phyloP scores from a whole-genome alignment of 768 basidiomycete genomes.

The Butyriboletus loyo region DNA sequence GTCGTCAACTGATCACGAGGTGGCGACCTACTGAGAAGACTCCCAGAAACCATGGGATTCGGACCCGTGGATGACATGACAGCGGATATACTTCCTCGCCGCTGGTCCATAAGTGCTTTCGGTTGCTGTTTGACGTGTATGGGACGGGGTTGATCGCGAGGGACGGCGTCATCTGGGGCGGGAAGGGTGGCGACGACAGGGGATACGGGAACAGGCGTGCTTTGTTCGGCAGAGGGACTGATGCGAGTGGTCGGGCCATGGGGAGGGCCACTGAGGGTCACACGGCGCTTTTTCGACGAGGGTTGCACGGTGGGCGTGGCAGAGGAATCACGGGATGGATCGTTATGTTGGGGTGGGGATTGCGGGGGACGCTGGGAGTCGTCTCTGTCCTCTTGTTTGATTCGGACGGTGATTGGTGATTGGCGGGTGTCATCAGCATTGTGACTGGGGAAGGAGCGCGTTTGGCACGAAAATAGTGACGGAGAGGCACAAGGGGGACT shows the following conservation, averaged over 20 bases:
- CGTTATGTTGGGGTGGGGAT: constrained; percentile 28
- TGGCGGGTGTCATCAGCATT: constrained; percentile 33
- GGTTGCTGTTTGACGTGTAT: constrained; percentile 69
- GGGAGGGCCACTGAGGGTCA: constrained; percentile 60
- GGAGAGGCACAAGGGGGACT: constrained; percentile 23
- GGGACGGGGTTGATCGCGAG: constrained; percentile 40
- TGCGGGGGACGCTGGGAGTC: constrained; percentile 37
- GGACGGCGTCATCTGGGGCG: constrained; percentile 54
- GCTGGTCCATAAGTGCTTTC: constrained; percentile 67
- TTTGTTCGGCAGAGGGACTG: constrained; percentile 44
- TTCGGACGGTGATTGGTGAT: constrained; percentile 45
- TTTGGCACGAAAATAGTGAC: constrained; percentile 1
- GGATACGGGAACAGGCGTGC: constrained; percentile 56
- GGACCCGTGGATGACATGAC: constrained; percentile 32
- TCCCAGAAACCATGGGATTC: constrained; percentile 18
- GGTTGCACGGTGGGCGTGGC: constrained; percentile 43
- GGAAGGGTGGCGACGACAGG: constrained; percentile 65
- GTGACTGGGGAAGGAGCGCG: constrained; percentile 22
- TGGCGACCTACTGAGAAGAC: constrained; percentile 25
- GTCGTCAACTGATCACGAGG: constrained; percentile 25
- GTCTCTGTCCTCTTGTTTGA: constrained; percentile 67
- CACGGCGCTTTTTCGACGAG: constrained; percentile 60
- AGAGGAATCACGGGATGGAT: constrained; percentile 18
- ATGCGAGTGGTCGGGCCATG: neutral
- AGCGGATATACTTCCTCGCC: constrained; percentile 56